Evolutionary conservation across 1,284 basidiomycete species (phyloP).

Genomic region (Leccinum idahoense): DNA sequence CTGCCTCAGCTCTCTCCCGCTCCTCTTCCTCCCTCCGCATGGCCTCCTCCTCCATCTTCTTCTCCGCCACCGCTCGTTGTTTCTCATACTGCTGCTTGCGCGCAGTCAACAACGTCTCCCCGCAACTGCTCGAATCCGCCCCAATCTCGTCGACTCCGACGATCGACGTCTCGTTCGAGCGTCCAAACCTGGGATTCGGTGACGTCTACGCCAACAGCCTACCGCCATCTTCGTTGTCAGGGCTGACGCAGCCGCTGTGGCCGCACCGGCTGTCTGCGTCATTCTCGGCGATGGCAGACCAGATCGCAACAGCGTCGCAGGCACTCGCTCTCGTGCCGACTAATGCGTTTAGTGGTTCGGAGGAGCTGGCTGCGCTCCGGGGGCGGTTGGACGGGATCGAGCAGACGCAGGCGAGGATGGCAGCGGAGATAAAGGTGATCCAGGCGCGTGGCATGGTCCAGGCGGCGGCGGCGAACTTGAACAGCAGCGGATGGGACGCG

Average conservation of each 20-base stretch:
- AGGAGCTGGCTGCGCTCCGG: slow-evolving; percentile 13
- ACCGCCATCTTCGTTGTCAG: background rate
- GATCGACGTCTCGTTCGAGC: slow-evolving; percentile 16
- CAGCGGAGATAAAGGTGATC: slow-evolving; percentile 12
- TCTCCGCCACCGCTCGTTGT: too few species aligned
- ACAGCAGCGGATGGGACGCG: background rate
- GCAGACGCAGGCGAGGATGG: slow-evolving; percentile 11
- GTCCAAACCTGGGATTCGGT: background rate
- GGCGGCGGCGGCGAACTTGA: background rate
- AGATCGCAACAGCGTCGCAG: slow-evolving; percentile 37
- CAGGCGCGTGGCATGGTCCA: slow-evolving; percentile 10
- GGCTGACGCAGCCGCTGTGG: slow-evolving; percentile 19
- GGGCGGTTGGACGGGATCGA: slow-evolving; percentile 17
- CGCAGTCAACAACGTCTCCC: too few species aligned
- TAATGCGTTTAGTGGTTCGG: slow-evolving; percentile 11
- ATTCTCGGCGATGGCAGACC: slow-evolving; percentile 36
- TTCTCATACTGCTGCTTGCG: too few species aligned
- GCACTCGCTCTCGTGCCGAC: slow-evolving; percentile 31
- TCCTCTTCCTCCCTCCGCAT: too few species aligned
- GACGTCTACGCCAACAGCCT: background rate
- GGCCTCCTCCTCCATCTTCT: too few species aligned
- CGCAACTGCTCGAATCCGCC: slow-evolving; percentile 1
- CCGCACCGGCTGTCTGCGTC: slow-evolving; percentile 33
- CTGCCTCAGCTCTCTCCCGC: too few species aligned
- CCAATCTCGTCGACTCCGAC: slow-evolving; percentile 17